Base-by-base conservation (phyloP, 2,329 filamentous ascomycete species). In the Sphaerulina musiva region DNA sequence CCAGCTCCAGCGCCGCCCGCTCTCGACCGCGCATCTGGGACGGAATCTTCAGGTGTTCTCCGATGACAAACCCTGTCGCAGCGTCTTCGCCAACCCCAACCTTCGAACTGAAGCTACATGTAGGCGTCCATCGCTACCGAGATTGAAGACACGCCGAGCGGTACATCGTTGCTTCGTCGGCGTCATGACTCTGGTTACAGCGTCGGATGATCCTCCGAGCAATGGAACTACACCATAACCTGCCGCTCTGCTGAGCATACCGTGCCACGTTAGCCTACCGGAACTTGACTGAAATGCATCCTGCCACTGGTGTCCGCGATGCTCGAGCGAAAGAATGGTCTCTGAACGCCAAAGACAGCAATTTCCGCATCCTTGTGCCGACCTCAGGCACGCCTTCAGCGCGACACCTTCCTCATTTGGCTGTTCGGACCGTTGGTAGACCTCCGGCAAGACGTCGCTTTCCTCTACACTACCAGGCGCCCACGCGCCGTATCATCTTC, bases 251-350 rank as follows among this genome's bases (percentile, higher is more conserved):
- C 34, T 39, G 17, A n/a, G 17, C 40, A 45, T 51, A 45, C 48
- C 48, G 42, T 51, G 48, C n/a, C 14, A 12, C 42, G 12, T 12
- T 51, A 51, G 48, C 42, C 42, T 51, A 51, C 48, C 48, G 42
- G 6, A 9, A 17, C 8, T 20, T 10, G 38, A 9, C n/a, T 12
- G 32, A 11, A 38, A 36, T 46, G 40, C 48, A 34, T 32, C 31
- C 40, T 45, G 29, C 48, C 48, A 42, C 17, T 51, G 36, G 48
- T 39, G 10, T 29, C 48, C 48, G 48, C 23, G 8, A 1, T 31
- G 17, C 32, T 45, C 32, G 42, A 45, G 41, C 14, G 36, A 44
- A 12, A 9, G 42, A 29, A 20, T 23, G 11, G 17, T 23, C 8
- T 20, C 5, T 23, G 17, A 44, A 11, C 17, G 9, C 11, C 40